Evolutionary conservation across 2,329 filamentous ascomycete genomes (phyloP), one percentile per base, ranked within the genome.

Genomic region (Sporothrix luriei): DNA sequence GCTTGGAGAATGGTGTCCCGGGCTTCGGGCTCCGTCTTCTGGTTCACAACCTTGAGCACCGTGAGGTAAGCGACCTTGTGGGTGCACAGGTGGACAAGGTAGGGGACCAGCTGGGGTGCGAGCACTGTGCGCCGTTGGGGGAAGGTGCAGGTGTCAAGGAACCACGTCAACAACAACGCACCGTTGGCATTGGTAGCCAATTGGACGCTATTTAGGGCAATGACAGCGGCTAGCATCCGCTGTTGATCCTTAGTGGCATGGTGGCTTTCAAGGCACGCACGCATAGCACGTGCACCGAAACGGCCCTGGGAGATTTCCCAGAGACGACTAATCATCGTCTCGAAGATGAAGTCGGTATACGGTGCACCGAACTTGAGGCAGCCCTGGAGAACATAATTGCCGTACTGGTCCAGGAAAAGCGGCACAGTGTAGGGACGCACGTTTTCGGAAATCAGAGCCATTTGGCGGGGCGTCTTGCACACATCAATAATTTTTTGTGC

Each of bases 401-500:
- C 95, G 76, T 97, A 99, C 78, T 99, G 95, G 77, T 99, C 95
- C 49, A 98, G 85, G 85, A 99, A 98, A 24, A 98, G 85, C 2
- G 93, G 92, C 61, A 97, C 88, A 0, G 91, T 93, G 80, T 96
- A 97, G 0, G 93, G 90, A 3, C 90, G 90, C 40, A 98, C 84
- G 74, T 92, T 87, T 73, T 97, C 89, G 38, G 95, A 91, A 76
- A 99, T 94, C 81, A 93, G 83, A 61, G 84, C 82, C 89, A 95
- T 94, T 80, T 98, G 94, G 52, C 84, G 82, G 6, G 91, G 88
- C 0, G 91, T 93, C 80, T 95, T 93, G 78, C 93, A 94, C 7
- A 97, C 93, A 76, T 98, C 94, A 74, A 99, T 98, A 76, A 99
- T 98, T 85, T 98, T 99, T 81, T 99, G 95, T 0, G 95, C 95